phyloP scores from a whole-genome alignment of 805 yeast species.

The Zygoascus biomembranicola region DNA sequence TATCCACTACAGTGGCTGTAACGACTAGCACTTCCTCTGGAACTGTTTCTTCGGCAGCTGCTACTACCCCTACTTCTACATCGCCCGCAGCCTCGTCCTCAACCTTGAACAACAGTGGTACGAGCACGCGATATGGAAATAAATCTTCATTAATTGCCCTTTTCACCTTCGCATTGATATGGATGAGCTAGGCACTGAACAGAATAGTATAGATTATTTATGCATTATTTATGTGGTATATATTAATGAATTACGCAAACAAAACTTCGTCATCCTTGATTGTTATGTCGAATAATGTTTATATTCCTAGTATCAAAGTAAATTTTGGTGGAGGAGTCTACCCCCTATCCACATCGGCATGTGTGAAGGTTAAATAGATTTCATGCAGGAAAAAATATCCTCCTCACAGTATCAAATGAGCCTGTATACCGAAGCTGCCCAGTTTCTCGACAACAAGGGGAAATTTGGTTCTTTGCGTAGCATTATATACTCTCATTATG shows the following conservation, averaged over 20 bases:
- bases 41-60: constrained; percentile 2
- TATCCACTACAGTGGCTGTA: background rate
- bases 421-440: constrained; percentile 35
- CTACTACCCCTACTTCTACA: constrained; percentile 1
- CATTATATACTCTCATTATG: constrained; percentile 38
- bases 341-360: too few relatives aligned
- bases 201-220: background rate
- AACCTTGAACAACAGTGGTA: background rate
- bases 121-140: background rate
- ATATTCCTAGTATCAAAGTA: too few relatives aligned
- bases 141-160: background rate
- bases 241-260: background rate
- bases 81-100: constrained; percentile 1
- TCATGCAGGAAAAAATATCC: background rate
- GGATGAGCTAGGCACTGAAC: background rate
- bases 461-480: constrained; percentile 48
- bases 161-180: background rate
- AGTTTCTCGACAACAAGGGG: constrained; percentile 32
- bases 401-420: constrained; percentile 9
- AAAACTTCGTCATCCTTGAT: background rate
- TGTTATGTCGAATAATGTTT: too few relatives aligned
- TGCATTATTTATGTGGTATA: background rate
- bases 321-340: too few relatives aligned
- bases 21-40: background rate
- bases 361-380: too few relatives aligned